Conservation (phyloP, 306 rosid genomes). For the Vigna mungo region DNA sequence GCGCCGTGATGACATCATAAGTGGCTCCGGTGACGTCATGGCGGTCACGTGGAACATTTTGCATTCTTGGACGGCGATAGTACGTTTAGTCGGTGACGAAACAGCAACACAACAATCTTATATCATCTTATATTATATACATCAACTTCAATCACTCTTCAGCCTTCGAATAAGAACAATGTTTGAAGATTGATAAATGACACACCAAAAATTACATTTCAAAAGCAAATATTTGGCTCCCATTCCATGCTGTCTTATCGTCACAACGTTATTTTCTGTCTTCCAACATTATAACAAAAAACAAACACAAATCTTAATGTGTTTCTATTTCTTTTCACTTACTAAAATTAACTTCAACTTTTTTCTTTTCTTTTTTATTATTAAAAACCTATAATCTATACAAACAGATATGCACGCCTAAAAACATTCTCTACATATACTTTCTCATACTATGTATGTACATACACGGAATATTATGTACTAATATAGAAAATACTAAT, state of each 20-base stretch:
- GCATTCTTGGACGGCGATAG: conserved; percentile 47
- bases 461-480: no score
- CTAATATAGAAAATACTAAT: no score
- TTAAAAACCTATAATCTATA: no score
- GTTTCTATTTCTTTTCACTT: background rate
- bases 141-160: conserved; percentile 48
- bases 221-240: conserved; percentile 46
- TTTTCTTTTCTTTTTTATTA: background rate
- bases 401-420: no score
- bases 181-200: background rate
- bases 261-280: background rate
- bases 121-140: background rate
- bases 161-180: conserved; percentile 35
- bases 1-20: conserved; percentile 8
- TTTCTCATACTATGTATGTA: no score
- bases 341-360: background rate
- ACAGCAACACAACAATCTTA: conserved; percentile 19
- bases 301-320: background rate
- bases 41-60: conserved; percentile 40
- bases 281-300: background rate
- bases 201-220: background rate
- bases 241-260: conserved; percentile 25
- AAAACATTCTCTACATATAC: no score
- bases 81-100: conserved; percentile 43
- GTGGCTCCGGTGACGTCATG: background rate